These are phyloP conservation scores for Sporobolomyces phaffii DNA, from an alignment of 768 basidiomycete genomes.

Conservation along the genomic window DNA sequence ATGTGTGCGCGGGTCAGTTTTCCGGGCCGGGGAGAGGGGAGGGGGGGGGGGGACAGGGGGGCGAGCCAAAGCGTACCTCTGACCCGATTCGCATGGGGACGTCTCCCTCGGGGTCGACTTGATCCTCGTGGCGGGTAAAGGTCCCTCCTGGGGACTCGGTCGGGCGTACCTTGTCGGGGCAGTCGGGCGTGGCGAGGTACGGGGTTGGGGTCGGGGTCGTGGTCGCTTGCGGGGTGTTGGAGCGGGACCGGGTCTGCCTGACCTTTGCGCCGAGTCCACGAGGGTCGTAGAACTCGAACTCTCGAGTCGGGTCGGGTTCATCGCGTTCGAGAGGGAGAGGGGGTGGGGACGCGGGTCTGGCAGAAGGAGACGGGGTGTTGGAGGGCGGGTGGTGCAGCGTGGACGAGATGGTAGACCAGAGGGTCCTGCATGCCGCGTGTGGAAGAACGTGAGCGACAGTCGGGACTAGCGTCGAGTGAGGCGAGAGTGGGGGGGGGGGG, in stretches of 20 bases:
- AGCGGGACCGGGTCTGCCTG: background rate
- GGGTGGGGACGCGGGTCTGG: background rate
- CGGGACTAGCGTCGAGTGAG: background rate
- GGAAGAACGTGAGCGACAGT: background rate
- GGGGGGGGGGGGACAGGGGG: too few species aligned
- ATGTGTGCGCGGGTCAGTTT: too few species aligned
- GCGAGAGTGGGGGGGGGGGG: too few species aligned
- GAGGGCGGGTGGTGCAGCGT: background rate
- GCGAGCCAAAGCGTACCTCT: background rate
- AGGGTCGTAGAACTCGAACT: constrained; percentile 12
- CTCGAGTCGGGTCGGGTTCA: background rate
- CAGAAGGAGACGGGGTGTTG: too few species aligned
- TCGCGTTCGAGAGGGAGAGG: background rate
- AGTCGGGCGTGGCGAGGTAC: too few species aligned
- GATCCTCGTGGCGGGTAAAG: background rate
- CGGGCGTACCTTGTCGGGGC: background rate
- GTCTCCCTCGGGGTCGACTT: constrained; percentile 2
- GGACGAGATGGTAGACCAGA: background rate
- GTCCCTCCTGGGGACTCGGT: background rate
- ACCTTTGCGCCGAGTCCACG: background rate
- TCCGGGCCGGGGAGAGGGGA: too few species aligned
- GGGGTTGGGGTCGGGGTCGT: too few species aligned
- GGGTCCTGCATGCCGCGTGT: background rate
- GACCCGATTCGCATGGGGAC: background rate
- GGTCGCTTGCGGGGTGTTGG: background rate